These are phyloP conservation scores for Adansonia rubrostipa DNA, from an alignment of 441 rosid genomes.

Conservation along the genomic window DNA sequence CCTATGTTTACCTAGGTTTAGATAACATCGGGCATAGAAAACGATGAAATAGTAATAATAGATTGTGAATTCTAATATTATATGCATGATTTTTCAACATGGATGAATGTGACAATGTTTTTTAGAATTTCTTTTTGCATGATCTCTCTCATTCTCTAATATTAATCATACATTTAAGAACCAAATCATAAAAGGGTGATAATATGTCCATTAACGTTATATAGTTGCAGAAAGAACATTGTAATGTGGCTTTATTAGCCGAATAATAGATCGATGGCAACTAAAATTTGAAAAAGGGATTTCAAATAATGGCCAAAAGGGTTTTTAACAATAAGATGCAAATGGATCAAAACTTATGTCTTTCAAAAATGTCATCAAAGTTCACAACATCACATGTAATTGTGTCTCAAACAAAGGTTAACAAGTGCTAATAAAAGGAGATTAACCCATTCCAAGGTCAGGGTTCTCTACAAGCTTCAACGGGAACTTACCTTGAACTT, in stretches of 20 bases:
- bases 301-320: not conserved
- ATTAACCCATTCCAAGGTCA: too few relatives aligned
- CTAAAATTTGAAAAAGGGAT: not conserved
- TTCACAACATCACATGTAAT: not conserved
- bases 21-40: too few relatives aligned
- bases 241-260: not conserved
- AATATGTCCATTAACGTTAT: not conserved
- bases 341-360: not conserved
- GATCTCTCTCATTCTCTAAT: slow-evolving; percentile 7
- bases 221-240: slow-evolving; percentile 5
- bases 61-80: not conserved
- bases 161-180: slow-evolving; percentile 20
- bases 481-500: too few relatives aligned
- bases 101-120: not conserved
- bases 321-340: not conserved
- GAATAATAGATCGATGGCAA: not conserved
- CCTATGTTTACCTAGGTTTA: too few relatives aligned
- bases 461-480: too few relatives aligned
- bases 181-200: not conserved
- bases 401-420: not conserved
- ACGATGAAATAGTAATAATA: too few relatives aligned
- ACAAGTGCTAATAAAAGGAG: not conserved
- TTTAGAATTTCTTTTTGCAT: not conserved
- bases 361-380: not conserved
- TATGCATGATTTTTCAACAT: not conserved